Evolutionary conservation across 169 alveolate species (phyloP), one percentile per base, ranked within the genome.

Genomic region (Plasmodium vivax): DNA sequence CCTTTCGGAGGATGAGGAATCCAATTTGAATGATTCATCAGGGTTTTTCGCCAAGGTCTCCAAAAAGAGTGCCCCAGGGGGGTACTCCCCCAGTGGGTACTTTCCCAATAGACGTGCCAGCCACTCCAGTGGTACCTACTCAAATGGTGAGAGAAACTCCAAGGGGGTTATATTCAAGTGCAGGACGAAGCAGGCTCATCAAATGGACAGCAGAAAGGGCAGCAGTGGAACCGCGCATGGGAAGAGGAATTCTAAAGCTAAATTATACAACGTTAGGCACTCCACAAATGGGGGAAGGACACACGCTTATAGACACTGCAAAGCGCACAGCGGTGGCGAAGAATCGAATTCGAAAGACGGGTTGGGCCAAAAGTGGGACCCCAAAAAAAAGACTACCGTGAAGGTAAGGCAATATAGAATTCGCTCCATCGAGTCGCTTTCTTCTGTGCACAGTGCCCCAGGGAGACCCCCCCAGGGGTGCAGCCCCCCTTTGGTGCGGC

Each of bases 41-140:
- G 93, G 87, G 9, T 74, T 77, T 77, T 54, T 87, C 23, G 93
- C 93, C 7, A 75, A 75, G 71, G 81, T 87, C 9, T 87, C 93
- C 12, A 87, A 75, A 3, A 82, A 82, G 32, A 34, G 36, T n/a
- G 34, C 36, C 23, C 54, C 16, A 30, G n/a, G 41, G 1, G 38
- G 77, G 34, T 43, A 19, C 56, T 14, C 16, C 3, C 43, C 16
- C 54, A 45, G 41, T 9, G 38, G 77, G 34, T 43, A 36, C 56
- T 14, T 16, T 8, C 43, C 27, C 47, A 38, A 38, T 4, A 6
- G 83, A 16, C 27, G 23, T 5, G 23, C 9, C 3, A 75, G 83
- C 45, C 16, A n/a, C 56, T 75, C 62, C 83, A 75, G 45, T 8
- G 45, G 32, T 12, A 23, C 47, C 27, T 34, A 16, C 83, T 75